Evolutionary conservation across 768 basidiomycete species (phyloP).

Genomic region (Pholiota molesta): DNA sequence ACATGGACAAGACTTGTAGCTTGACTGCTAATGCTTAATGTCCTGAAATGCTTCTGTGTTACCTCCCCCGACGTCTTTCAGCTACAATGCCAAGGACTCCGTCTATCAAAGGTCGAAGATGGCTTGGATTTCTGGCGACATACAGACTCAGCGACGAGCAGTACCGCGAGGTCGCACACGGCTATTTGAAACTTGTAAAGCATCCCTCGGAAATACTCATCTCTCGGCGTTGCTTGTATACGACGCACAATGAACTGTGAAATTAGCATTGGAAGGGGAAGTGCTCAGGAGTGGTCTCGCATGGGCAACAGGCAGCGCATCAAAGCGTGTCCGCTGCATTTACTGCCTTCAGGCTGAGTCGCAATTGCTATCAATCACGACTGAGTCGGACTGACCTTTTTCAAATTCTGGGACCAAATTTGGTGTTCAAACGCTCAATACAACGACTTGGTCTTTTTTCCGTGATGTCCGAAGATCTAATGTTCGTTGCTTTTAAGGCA

Average conservation of each 20-base stretch:
- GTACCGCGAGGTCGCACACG: background rate
- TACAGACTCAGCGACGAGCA: background rate
- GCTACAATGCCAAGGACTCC: background rate
- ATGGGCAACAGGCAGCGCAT: background rate
- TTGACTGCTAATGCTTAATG: background rate
- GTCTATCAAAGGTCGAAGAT: background rate
- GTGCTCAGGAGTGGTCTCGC: background rate
- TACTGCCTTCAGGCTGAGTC: background rate
- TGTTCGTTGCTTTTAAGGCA: background rate
- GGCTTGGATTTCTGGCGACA: background rate
- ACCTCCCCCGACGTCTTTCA: background rate
- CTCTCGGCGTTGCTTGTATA: background rate
- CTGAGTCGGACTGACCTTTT: background rate
- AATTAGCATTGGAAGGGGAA: conserved; percentile 7
- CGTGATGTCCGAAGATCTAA: background rate
- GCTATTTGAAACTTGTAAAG: conserved; percentile 10
- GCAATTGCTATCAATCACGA: background rate
- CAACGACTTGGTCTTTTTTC: no score
- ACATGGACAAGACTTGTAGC: no score
- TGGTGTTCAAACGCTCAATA: background rate
- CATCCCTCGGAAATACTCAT: conserved; percentile 10
- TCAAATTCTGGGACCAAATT: background rate
- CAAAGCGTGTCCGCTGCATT: background rate
- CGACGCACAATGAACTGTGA: conserved; percentile 4
- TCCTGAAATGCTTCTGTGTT: background rate